A percentile compares a stretch with the other conserved stretches of the same genome.
phyloP scores from a whole-genome alignment of 345 rosid species.

The Schrenkiella parvula region DNA sequence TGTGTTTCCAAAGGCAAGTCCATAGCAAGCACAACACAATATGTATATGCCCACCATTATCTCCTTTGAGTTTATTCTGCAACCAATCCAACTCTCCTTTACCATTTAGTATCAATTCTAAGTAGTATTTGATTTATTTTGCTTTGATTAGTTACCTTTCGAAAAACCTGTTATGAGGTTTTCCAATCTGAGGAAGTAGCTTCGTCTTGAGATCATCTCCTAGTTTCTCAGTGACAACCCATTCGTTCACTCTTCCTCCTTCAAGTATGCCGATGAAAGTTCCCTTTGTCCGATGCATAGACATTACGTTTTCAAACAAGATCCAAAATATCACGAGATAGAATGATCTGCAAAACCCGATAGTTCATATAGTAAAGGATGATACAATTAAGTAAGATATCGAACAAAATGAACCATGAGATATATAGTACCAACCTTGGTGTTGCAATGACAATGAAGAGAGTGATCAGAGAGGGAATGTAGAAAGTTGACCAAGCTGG shows the following conservation, averaged over 20 bases:
- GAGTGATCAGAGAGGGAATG: constrained; percentile 27
- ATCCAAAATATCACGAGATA: constrained; percentile 49
- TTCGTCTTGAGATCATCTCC: constrained; percentile 64
- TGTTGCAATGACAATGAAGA: constrained; percentile 16
- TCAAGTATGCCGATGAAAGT: constrained; percentile 67
- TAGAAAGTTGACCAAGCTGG: constrained; percentile 31
- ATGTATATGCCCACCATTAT: constrained; percentile 64
- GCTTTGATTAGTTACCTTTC: constrained; percentile 45
- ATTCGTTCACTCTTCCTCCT: constrained; percentile 78
- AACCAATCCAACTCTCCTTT: neutral
- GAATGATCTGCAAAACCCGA: constrained; percentile 38
- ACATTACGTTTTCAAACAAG: constrained; percentile 53
- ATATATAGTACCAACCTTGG: constrained; percentile 15
- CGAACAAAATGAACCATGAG: neutral
- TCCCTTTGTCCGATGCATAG: constrained; percentile 52
- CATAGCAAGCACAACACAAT: constrained; percentile 65
- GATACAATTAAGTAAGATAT: neutral
- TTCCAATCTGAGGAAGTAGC: constrained; percentile 34
- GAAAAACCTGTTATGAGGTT: constrained; percentile 38
- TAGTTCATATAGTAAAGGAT: neutral
- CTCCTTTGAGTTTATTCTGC: constrained; percentile 57
- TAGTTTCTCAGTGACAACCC: constrained; percentile 85
- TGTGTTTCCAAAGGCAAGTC: constrained; percentile 49
- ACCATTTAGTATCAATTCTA: neutral
- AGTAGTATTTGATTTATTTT: neutral